phyloP scores from a whole-genome alignment of 2,329 filamentous ascomycete genomes.

The Corinectria fuckeliana region DNA sequence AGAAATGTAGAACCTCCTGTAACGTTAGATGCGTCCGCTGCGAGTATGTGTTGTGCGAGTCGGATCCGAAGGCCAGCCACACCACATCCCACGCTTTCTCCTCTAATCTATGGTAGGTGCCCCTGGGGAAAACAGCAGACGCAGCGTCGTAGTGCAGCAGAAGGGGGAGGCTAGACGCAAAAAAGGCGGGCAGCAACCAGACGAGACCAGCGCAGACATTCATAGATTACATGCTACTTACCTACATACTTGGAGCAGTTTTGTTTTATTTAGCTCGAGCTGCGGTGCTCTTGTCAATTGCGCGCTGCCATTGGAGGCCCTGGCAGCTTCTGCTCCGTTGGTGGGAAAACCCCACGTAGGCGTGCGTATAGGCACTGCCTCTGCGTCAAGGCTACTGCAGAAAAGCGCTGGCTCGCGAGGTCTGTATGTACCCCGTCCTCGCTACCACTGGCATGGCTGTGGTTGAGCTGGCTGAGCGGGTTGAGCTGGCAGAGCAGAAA shows the following conservation, averaged over 20 bases:
- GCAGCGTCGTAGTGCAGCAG: background rate
- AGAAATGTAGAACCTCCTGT: background rate
- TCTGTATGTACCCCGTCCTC: too few relatives aligned
- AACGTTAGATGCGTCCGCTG: slow-evolving; percentile 4
- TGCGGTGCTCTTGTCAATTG: too few relatives aligned
- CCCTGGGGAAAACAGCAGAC: background rate
- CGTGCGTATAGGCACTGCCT: too few relatives aligned
- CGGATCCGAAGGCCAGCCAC: slow-evolving; percentile 3
- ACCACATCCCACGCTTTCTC: slow-evolving; percentile 4
- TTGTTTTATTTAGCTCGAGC: too few relatives aligned
- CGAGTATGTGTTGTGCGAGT: slow-evolving; percentile 20
- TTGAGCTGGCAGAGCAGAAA: background rate
- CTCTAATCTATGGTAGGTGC: background rate
- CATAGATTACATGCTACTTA: too few relatives aligned
- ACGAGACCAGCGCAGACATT: background rate
- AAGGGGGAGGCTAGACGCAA: background rate
- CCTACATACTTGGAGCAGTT: too few relatives aligned
- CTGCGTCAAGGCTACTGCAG: slow-evolving; percentile 1
- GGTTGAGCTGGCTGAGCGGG: background rate
- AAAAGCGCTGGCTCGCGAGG: too few relatives aligned
- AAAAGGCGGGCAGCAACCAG: background rate
- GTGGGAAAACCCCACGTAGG: slow-evolving; percentile 33
- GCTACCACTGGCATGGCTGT: background rate
- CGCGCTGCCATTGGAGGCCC: background rate
- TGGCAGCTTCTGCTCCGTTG: slow-evolving; percentile 10